These are phyloP conservation scores for Wickerhamiella occidentalis DNA, from an alignment of 805 yeast genomes.

Conservation along the genomic window DNA sequence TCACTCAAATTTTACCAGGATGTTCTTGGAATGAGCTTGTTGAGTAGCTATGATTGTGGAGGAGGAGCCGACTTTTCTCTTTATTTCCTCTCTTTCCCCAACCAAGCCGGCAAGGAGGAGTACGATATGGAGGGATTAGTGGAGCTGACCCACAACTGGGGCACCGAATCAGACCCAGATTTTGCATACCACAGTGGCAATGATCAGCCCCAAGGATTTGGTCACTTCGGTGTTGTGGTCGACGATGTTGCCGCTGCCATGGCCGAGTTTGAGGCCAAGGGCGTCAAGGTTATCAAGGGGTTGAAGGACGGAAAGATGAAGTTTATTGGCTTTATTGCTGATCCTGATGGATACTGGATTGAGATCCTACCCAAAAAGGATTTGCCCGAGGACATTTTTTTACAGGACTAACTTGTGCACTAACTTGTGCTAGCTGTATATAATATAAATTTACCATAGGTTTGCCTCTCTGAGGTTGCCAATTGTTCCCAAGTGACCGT, in stretches of 20 bases:
- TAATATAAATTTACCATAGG: no score
- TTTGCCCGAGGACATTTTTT: constrained; percentile 20
- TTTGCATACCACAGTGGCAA: constrained; percentile 80
- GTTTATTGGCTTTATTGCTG: constrained; percentile 70
- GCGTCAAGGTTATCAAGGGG: constrained; percentile 38
- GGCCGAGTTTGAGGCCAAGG: constrained; percentile 35
- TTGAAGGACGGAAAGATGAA: constrained; percentile 34
- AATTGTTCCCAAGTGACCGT: constrained; percentile 83
- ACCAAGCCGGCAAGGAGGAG: constrained; percentile 28
- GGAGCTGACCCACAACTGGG: constrained; percentile 93
- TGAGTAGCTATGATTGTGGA: constrained; percentile 42
- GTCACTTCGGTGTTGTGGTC: constrained; percentile 68
- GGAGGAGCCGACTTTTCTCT: constrained; percentile 68
- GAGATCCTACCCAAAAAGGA: constrained; percentile 47
- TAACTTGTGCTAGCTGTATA: neutral
- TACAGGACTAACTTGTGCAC: constrained; percentile 6
- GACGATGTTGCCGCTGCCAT: constrained; percentile 48
- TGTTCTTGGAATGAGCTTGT: constrained; percentile 67
- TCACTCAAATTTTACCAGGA: constrained; percentile 70
- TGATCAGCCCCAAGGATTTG: constrained; percentile 67
- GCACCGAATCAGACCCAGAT: constrained; percentile 68
- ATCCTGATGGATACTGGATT: constrained; percentile 83
- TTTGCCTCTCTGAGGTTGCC: no score
- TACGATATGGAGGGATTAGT: constrained; percentile 52
- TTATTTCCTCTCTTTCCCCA: constrained; percentile 70